Evolutionary conservation across 345 rosid genomes (phyloP).

Genomic region (Eucalyptus caleyi): DNA sequence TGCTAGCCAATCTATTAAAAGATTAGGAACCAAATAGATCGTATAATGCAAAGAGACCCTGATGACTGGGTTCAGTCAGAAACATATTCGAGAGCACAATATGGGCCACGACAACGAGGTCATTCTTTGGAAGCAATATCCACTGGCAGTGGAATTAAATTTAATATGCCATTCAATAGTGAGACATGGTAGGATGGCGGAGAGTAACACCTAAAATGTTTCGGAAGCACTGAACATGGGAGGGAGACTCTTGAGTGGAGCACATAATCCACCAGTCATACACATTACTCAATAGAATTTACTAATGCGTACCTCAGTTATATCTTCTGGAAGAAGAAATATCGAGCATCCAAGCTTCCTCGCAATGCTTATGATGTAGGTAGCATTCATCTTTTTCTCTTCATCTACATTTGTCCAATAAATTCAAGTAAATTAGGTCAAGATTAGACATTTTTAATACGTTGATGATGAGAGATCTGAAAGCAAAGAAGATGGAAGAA

Average conservation of each 20-base stretch:
- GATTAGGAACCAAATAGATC: background rate
- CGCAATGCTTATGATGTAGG: slow-evolving; percentile 88
- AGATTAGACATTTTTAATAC: background rate
- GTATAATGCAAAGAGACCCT: background rate
- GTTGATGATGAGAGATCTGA: background rate
- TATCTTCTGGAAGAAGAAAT: slow-evolving; percentile 93
- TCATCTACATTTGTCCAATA: slow-evolving; percentile 36
- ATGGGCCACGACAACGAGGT: background rate
- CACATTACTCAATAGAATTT: background rate
- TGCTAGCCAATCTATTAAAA: background rate
- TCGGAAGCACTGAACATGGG: background rate
- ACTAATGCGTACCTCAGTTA: slow-evolving; percentile 54
- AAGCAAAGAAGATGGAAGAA: background rate
- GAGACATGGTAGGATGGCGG: background rate
- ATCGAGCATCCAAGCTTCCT: slow-evolving; percentile 95
- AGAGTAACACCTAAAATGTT: background rate
- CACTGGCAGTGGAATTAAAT: background rate
- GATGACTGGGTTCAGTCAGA: background rate
- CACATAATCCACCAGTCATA: background rate
- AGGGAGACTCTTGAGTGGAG: background rate
- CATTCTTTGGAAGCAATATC: background rate
- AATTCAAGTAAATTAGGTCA: background rate
- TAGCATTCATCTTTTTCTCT: slow-evolving; percentile 95
- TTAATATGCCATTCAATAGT: background rate
- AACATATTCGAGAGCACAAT: background rate